Evolutionary conservation across 352 stramenopile species (phyloP).

Genomic region (Phytophthora lateralis): DNA sequence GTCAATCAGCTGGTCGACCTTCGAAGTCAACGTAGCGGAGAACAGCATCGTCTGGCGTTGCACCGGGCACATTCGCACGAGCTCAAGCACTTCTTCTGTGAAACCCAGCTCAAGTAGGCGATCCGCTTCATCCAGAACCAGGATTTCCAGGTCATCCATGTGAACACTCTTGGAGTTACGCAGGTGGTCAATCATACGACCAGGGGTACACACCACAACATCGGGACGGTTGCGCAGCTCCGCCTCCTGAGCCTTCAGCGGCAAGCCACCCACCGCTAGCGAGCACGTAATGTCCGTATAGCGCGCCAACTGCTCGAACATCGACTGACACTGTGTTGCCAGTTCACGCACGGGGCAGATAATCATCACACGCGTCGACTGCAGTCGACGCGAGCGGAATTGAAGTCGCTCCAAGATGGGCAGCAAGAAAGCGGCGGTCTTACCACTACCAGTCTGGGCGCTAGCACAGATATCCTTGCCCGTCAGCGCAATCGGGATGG

Average conservation of each 20-base stretch:
- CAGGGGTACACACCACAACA: slow-evolving; percentile 98
- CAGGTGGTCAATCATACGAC: slow-evolving; percentile 98
- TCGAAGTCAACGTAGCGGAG: slow-evolving; percentile 98
- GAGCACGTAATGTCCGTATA: slow-evolving; percentile 95
- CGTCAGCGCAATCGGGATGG: slow-evolving; percentile 94
- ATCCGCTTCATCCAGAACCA: slow-evolving; percentile 96
- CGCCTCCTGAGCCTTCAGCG: slow-evolving; percentile 92
- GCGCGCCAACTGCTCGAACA: slow-evolving; percentile 95
- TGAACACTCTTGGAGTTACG: slow-evolving; percentile 97
- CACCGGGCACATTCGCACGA: slow-evolving; percentile 96
- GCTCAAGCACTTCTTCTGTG: slow-evolving; percentile 95
- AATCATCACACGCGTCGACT: slow-evolving; percentile 95
- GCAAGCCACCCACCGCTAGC: slow-evolving; percentile 94
- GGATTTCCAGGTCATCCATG: slow-evolving; percentile 97
- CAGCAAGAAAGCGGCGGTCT: slow-evolving; percentile 98
- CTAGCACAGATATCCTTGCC: slow-evolving; percentile 98
- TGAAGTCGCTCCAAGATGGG: slow-evolving; percentile 97
- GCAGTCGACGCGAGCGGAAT: slow-evolving; percentile 87
- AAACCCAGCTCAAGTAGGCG: slow-evolving; percentile 98
- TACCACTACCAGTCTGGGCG: slow-evolving; percentile 97
- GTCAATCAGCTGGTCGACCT: slow-evolving; percentile 97
- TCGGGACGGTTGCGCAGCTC: slow-evolving; percentile 96
- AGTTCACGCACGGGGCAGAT: slow-evolving; percentile 98
- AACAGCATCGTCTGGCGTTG: slow-evolving; percentile 99
- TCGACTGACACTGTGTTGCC: slow-evolving; percentile 95